phyloP scores from a whole-genome alignment of 1,284 basidiomycete genomes.

The Marasmius tenuissimus region DNA sequence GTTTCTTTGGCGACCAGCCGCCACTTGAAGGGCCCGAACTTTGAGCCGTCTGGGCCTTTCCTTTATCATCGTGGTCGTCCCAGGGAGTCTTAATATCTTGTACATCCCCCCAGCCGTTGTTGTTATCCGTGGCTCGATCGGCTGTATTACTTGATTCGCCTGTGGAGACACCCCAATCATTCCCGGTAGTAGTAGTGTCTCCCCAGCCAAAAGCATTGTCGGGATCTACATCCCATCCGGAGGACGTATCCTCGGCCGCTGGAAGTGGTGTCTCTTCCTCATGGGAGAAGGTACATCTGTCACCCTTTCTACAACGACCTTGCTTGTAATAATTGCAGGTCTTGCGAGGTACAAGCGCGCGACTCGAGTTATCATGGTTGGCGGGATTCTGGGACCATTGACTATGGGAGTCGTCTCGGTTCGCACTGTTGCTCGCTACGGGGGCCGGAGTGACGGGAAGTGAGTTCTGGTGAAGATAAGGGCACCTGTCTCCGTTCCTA shows the following conservation, averaged over 20 bases:
- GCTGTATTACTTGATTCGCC: not conserved
- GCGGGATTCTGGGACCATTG: too few relatives aligned
- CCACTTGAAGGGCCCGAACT: too few relatives aligned
- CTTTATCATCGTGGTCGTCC: not conserved
- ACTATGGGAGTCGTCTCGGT: too few relatives aligned
- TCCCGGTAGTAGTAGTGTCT: not conserved
- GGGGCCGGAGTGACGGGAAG: not conserved
- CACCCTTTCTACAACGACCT: not conserved
- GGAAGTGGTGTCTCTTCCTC: not conserved
- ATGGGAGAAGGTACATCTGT: not conserved
- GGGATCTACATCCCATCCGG: not conserved
- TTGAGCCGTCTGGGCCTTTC: not conserved
- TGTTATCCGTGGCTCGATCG: not conserved
- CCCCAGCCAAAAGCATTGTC: not conserved
- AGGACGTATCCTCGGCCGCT: not conserved
- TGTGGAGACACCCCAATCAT: not conserved
- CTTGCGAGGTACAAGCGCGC: not conserved
- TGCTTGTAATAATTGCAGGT: not conserved
- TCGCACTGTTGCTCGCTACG: not conserved
- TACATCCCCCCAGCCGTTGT: too few relatives aligned
- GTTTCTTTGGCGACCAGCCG: too few relatives aligned
- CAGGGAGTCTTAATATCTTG: not conserved
- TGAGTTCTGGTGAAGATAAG: not conserved
- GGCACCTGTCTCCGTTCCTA: slow-evolving; percentile 2
- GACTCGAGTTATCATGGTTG: too few relatives aligned